A percentile compares a stretch with the other conserved stretches of the same genome.
Conservation (phyloP, 176 grass and related monocot genomes). For the Phragmites australis region DNA sequence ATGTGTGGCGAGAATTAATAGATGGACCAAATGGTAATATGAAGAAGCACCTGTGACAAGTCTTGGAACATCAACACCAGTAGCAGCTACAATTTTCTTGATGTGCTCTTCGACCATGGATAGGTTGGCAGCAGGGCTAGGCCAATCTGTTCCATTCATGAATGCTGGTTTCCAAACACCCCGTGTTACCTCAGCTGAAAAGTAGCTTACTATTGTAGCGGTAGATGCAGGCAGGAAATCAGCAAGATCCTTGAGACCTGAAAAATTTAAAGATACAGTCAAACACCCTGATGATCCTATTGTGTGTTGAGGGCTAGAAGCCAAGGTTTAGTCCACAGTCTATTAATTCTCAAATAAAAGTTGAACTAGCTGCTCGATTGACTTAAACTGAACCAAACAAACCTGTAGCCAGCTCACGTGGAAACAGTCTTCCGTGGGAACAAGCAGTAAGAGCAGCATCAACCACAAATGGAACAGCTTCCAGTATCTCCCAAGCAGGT, state of each 20-base stretch:
- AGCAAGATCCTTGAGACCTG: conserved; percentile 90
- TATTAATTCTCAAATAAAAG: conserved; percentile 26
- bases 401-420: conserved; percentile 96
- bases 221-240: conserved; percentile 89
- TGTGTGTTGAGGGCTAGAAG: background rate
- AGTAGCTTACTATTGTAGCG: conserved; percentile 95
- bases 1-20: background rate
- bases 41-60: conserved; percentile 78
- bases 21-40: conserved; percentile 25
- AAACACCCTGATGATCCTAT: conserved; percentile 15
- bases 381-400: conserved; percentile 32
- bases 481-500: conserved; percentile 95
- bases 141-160: conserved; percentile 99
- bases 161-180: conserved; percentile 96
- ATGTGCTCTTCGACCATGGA: conserved; percentile 91
- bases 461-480: conserved; percentile 97
- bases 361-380: conserved; percentile 18
- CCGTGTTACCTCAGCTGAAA: conserved; percentile 92
- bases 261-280: conserved; percentile 33
- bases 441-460: conserved; percentile 98
- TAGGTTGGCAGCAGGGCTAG: conserved; percentile 86
- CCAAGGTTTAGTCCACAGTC: background rate
- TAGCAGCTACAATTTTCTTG: conserved; percentile 91
- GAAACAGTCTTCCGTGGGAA: conserved; percentile 85
- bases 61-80: conserved; percentile 89